Conservation (phyloP, 108 stramenopile species). For the Skeletonema grethae region DNA sequence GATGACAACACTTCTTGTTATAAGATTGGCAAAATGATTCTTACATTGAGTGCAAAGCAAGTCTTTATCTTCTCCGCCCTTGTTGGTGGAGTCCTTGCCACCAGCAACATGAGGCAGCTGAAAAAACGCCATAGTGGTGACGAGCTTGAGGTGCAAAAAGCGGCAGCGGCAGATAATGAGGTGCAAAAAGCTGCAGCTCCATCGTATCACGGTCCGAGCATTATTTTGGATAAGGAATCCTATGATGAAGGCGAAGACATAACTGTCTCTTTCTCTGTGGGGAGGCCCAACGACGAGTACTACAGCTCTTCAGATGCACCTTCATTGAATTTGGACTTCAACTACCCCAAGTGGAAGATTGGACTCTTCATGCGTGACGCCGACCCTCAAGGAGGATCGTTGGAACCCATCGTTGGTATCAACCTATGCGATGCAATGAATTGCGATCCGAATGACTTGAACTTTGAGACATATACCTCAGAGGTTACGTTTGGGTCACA, state of each 20-base stretch:
- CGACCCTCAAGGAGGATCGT: slow-evolving; percentile 20
- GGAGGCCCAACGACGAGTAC: slow-evolving; percentile 3
- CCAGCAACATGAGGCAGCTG: not conserved
- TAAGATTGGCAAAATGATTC: slow-evolving; percentile 3
- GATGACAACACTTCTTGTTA: not conserved
- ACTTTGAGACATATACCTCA: not conserved
- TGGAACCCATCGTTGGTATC: slow-evolving; percentile 20
- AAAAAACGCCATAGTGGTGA: not conserved
- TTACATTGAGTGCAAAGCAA: not conserved
- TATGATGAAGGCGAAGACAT: slow-evolving; percentile 10
- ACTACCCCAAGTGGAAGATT: slow-evolving; percentile 17
- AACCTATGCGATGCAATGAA: slow-evolving; percentile 8
- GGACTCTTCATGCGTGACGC: slow-evolving; percentile 33
- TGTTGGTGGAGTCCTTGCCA: not conserved
- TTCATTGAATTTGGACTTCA: slow-evolving; percentile 1
- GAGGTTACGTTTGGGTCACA: slow-evolving; percentile 14
- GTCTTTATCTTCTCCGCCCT: not conserved
- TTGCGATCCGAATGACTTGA: slow-evolving; percentile 3
- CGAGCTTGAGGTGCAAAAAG: not conserved
- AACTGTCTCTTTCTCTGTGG: slow-evolving; percentile 13
- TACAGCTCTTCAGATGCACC: slow-evolving; percentile 9
- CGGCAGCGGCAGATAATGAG: not conserved
- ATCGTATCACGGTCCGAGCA: not conserved
- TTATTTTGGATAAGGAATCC: not conserved
- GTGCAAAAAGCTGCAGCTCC: not conserved